Evolutionary conservation across 768 basidiomycete species (phyloP).

Genomic region (Hygrocybe punicea): DNA sequence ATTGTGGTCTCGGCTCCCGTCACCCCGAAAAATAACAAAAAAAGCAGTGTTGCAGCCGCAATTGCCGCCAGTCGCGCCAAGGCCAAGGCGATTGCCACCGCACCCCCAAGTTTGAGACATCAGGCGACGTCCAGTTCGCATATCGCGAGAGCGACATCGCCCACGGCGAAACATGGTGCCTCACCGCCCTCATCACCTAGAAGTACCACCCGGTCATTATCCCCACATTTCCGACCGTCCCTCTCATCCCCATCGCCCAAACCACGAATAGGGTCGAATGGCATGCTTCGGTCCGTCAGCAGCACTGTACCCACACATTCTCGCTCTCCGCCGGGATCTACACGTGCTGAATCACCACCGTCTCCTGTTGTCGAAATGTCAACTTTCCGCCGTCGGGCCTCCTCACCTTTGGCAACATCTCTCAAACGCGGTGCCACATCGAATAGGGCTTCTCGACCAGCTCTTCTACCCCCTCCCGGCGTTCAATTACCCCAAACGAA

Average conservation of each 20-base stretch:
- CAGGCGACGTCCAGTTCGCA: constrained; percentile 76
- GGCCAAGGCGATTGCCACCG: constrained; percentile 77
- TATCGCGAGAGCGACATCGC: constrained; percentile 25
- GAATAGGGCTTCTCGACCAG: constrained; percentile 40
- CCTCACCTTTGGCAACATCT: constrained; percentile 47
- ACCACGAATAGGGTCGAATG: constrained; percentile 42
- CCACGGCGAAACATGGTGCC: constrained; percentile 44
- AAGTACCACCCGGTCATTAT: constrained; percentile 41
- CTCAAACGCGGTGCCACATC: constrained; percentile 32
- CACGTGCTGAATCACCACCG: constrained; percentile 37
- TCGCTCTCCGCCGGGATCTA: constrained; percentile 25
- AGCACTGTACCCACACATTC: constrained; percentile 33
- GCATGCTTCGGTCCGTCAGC: constrained; percentile 46
- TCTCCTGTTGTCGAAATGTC: constrained; percentile 33
- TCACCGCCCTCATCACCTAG: constrained; percentile 44
- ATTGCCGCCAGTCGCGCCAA: constrained; percentile 90
- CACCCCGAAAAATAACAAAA: constrained; percentile 62
- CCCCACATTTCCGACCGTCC: constrained; percentile 44
- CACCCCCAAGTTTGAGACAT: constrained; percentile 76
- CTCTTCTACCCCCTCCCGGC: constrained; percentile 35
- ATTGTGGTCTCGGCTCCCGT: constrained; percentile 42
- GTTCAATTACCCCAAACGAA: constrained; percentile 29
- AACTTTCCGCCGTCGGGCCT: constrained; percentile 43
- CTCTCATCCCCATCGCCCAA: constrained; percentile 46
- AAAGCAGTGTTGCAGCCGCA: constrained; percentile 78